Percentiles rank a stretch among this genome's conserved stretches.
phyloP scores from a whole-genome alignment of 352 stramenopile genomes.

The Phytophthora hybrid region DNA sequence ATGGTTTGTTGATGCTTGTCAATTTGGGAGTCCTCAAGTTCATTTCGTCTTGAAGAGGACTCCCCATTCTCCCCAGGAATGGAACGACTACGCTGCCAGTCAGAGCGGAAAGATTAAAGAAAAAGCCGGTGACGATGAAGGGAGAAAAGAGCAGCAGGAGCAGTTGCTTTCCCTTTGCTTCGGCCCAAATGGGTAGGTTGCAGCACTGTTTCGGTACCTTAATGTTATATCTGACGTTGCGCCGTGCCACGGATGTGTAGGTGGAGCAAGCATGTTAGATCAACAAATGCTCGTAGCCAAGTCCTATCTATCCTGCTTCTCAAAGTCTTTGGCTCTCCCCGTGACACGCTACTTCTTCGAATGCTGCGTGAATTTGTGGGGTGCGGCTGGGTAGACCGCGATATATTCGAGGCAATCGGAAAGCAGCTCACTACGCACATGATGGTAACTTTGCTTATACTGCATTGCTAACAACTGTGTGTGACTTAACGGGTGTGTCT shows the following conservation, averaged over 20 bases:
- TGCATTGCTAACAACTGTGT: neutral
- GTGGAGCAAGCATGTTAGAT: constrained; percentile 40
- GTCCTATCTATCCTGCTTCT: constrained; percentile 43
- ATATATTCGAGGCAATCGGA: constrained; percentile 33
- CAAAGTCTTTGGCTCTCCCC: constrained; percentile 57
- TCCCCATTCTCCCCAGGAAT: constrained; percentile 4
- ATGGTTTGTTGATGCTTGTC: constrained; percentile 46
- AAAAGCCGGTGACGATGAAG: neutral
- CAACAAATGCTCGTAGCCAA: constrained; percentile 9
- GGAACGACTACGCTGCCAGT: constrained; percentile 11
- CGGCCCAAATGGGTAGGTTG: constrained; percentile 41
- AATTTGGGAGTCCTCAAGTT: constrained; percentile 21
- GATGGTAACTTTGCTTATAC: constrained; percentile 39
- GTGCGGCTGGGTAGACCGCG: constrained; percentile 39
- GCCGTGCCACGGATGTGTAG: constrained; percentile 22
- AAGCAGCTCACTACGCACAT: constrained; percentile 42
- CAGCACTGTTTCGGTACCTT: neutral
- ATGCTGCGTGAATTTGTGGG: constrained; percentile 56
- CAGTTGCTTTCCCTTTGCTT: constrained; percentile 42
- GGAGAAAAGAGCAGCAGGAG: constrained; percentile 34
- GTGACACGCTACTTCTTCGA: constrained; percentile 49
- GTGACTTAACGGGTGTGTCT: constrained; percentile 12
- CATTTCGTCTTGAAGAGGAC: constrained; percentile 1
- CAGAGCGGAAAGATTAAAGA: neutral
- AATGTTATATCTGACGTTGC: neutral